Evolutionary conservation across 345 rosid genomes (phyloP).

Genomic region (Ailanthus altissimus): DNA sequence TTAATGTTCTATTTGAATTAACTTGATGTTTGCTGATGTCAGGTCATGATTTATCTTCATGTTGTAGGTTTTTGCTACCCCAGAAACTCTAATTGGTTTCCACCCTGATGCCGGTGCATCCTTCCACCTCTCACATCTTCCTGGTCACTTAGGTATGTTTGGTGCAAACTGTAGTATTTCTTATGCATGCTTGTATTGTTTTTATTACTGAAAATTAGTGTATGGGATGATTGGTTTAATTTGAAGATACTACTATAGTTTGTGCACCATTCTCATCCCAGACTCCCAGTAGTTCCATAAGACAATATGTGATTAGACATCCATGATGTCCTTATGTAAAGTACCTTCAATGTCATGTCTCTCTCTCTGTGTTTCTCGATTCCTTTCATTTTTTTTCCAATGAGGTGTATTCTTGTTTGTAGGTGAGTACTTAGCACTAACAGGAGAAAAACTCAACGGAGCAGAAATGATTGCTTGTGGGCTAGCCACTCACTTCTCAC

Average conservation of each 20-base stretch:
- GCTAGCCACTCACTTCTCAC: slow-evolving; percentile 81
- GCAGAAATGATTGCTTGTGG: slow-evolving; percentile 93
- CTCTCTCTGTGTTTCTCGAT: background rate
- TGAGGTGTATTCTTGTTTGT: slow-evolving; percentile 31
- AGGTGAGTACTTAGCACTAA: slow-evolving; percentile 91
- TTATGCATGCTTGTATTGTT: background rate
- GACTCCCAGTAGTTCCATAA: background rate
- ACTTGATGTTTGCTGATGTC: slow-evolving; percentile 19
- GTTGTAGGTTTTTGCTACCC: slow-evolving; percentile 91
- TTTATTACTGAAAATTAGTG: background rate
- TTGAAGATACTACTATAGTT: background rate
- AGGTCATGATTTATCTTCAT: slow-evolving; percentile 12
- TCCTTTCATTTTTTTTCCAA: background rate
- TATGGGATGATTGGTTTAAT: background rate
- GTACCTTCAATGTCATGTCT: background rate
- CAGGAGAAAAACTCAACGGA: slow-evolving; percentile 79
- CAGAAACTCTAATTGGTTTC: slow-evolving; percentile 90
- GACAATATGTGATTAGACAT: background rate
- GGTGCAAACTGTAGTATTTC: background rate
- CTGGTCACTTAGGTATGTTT: slow-evolving; percentile 77
- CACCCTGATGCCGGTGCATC: slow-evolving; percentile 99
- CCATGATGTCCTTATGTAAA: background rate
- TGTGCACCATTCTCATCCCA: background rate
- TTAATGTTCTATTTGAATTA: background rate
- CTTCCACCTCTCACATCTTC: slow-evolving; percentile 80